Evolutionary conservation across 108 stramenopile species (phyloP), one percentile per base, ranked within the genome.

Genomic region (Fistulifera solaris): DNA sequence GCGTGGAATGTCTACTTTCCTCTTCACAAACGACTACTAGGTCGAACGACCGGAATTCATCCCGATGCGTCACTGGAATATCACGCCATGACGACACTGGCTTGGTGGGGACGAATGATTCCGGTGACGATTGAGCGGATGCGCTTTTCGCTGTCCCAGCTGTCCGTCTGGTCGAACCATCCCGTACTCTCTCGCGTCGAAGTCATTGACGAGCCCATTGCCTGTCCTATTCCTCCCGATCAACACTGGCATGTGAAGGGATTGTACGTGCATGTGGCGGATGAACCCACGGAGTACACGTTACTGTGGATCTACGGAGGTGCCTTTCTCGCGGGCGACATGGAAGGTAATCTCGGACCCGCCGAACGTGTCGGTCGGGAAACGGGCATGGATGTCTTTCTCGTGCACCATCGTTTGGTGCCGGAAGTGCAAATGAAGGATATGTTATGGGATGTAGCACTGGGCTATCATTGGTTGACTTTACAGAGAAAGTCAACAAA

Each of bases 221-320:
- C 35, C 26, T 18, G 35, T 16, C 15, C 18, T 23, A 25, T 61
- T 50, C 50, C 78, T 46, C 61, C 54, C 39, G 13, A 41, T 44
- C 54, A 62, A 46, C 21, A 52, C 22, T 52, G 28, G 47, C 72
- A 49, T 24, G 84, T 85, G 12, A 61, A 65, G 43, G 84, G 84
- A n/a, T 54, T 59, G 55, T 85, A 54, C 47, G 55, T 85, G 13
- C 78, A 80, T 45, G 66, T 67, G 18, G 38, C 17, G 12, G 14
- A 50, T 19, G 54, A 52, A 40, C 69, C 65, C 21, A 70, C 67
- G 4, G 46, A 76, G 22, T 76, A 77, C 46, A 66, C 82, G 7
- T 65, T 89, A 11, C 78, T 83, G 62, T 89, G 83, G 83, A 54
- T 89, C 3, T 89, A 76, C 40, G 87, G 87, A 39, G 87, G 87